Evolutionary conservation across 192 early-diverging fungal species (phyloP).

Genomic region (Rhizoclosmatium sp.): DNA sequence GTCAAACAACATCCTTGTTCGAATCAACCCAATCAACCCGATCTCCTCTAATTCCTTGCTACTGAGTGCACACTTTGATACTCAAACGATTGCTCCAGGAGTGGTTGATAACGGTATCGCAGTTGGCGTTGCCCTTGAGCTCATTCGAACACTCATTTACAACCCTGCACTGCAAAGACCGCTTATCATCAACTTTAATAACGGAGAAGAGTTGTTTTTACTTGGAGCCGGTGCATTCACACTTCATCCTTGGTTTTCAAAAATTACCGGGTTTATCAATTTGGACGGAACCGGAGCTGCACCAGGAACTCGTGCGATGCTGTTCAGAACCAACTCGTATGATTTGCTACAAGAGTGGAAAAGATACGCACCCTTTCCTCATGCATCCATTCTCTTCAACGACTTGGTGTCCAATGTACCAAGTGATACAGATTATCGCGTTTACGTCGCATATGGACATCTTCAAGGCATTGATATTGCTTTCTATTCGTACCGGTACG

Average conservation of each 20-base stretch:
- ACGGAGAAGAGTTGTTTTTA: constrained; percentile 57
- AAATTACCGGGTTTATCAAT: constrained; percentile 57
- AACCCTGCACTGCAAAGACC: constrained; percentile 29
- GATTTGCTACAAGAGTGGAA: constrained; percentile 39
- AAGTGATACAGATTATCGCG: constrained; percentile 56
- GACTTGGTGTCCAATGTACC: constrained; percentile 44
- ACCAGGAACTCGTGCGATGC: constrained; percentile 32
- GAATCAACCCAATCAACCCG: not conserved
- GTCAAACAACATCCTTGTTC: constrained; percentile 36
- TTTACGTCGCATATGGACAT: constrained; percentile 39
- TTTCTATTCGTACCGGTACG: constrained; percentile 45
- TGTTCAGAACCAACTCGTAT: constrained; percentile 54
- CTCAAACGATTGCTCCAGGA: constrained; percentile 43
- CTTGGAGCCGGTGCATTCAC: constrained; percentile 50
- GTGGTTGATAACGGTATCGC: constrained; percentile 57
- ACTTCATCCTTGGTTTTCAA: constrained; percentile 49
- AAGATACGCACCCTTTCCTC: constrained; percentile 46
- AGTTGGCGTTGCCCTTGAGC: constrained; percentile 51
- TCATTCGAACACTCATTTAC: constrained; percentile 39
- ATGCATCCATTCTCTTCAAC: constrained; percentile 55
- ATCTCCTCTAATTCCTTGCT: constrained; percentile 40
- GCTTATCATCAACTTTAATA: constrained; percentile 56
- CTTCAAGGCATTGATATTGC: constrained; percentile 59
- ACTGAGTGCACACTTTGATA: constrained; percentile 59
- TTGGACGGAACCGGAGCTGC: constrained; percentile 57